Evolutionary conservation across 1,284 basidiomycete species (phyloP), one percentile per base, ranked within the genome.

Genomic region (Apiotrichum sp.): DNA sequence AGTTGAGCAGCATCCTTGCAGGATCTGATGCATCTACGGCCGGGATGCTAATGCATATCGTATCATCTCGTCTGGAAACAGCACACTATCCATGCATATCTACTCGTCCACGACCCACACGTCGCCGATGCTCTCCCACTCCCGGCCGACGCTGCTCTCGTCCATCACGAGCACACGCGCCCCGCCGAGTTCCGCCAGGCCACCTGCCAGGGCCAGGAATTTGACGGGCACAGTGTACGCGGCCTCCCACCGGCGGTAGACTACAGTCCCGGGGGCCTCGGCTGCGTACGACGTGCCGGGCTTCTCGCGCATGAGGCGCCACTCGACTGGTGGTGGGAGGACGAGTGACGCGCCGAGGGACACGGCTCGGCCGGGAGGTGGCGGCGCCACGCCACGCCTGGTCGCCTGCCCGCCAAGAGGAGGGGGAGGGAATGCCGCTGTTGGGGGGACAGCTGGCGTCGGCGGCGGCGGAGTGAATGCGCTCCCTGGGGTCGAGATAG

Each of bases 101-200:
- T 52, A 52, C 35, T 44, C 50, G 22, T 52, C 56, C n/a, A 47
- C 52, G 16, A 58, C 49, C 56, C 56, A 58, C n/a, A 54, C 52
- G 8, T 53, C 52, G 4, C 56, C 56, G 22, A 58, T 33, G 9
- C 41, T 50, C 32, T 69, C 67, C 69, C 69, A 72, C 57, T 73
- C 71, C 34, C 55, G 47, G 4, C 55, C 68, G 2, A 66, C 45
- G 6, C 14, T 39, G 32, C 46, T 48, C 22, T 43, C 36, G 29
- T 52, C 56, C 16, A 71, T 47, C 1, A 65, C 16, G 42, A 73
- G 52, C 4, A 73, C 62, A 11, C 72, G 61, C 35, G 68, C n/a
- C 1, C 72, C 72, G 16, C 72, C 72, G 1, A 74, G 55, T 33
- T 59, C 63, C 0, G 62, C 63, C n/a, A 71, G 50, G 0, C 72